Conservation (phyloP, 768 basidiomycete species). For the Tulasnella sp. region DNA sequence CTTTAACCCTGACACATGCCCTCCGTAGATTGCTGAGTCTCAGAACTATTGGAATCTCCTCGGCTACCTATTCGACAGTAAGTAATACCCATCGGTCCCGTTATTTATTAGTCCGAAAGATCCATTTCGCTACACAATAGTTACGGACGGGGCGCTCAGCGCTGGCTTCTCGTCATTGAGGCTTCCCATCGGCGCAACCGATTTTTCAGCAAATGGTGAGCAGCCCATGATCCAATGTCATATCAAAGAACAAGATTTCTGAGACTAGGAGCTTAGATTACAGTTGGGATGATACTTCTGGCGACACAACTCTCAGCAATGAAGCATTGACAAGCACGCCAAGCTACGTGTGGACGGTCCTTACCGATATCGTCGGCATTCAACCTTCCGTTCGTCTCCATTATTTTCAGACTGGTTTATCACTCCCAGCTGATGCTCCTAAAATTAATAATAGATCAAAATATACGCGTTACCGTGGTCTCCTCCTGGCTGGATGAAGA, state of each 20-base stretch:
- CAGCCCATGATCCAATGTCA: neutral
- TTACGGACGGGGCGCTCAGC: conserved; percentile 46
- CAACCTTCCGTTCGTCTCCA: conserved; percentile 28
- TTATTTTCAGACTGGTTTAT: too few relatives aligned
- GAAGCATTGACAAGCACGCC: conserved; percentile 52
- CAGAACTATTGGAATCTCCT: conserved; percentile 49
- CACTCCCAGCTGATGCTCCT: too few relatives aligned
- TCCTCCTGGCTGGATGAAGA: conserved; percentile 74
- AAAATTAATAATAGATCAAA: conserved; percentile 25
- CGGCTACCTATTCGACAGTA: conserved; percentile 44
- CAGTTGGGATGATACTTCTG: conserved; percentile 49
- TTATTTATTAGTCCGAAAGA: neutral
- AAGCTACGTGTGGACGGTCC: conserved; percentile 48
- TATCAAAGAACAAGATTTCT: neutral
- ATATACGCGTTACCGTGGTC: conserved; percentile 67
- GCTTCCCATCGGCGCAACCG: conserved; percentile 59
- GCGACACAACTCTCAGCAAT: conserved; percentile 44
- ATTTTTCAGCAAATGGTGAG: conserved; percentile 50
- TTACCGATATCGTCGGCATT: conserved; percentile 53
- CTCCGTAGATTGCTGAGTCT: conserved; percentile 36
- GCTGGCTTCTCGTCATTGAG: conserved; percentile 50
- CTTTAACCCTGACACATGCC: neutral
- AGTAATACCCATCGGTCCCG: conserved; percentile 6
- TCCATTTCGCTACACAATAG: conserved; percentile 21
- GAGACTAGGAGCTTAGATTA: conserved; percentile 33